Conservation (phyloP, 2,329 filamentous ascomycete species). For the Phialophora chinensis region DNA sequence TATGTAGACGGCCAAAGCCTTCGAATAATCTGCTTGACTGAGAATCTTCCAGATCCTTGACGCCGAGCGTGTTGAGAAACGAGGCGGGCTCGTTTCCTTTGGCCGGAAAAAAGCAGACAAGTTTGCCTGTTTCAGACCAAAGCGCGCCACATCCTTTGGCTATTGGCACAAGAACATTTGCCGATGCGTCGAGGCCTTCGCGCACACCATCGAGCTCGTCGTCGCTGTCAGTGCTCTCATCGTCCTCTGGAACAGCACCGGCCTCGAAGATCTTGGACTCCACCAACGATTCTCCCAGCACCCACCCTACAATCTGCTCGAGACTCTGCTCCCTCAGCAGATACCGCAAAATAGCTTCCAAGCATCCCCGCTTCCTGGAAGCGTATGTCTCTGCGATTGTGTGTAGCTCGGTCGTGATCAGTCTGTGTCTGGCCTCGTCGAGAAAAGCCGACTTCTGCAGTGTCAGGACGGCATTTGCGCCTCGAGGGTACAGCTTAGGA, state of each 20-base stretch:
- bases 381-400: conserved; percentile 63
- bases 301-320: conserved; percentile 61
- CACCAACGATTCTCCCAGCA: conserved; percentile 65
- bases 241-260: conserved; percentile 66
- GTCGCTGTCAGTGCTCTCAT: conserved; percentile 84
- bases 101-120: conserved; percentile 64
- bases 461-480: conserved; percentile 57
- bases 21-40: conserved; percentile 64
- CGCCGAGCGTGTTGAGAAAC: conserved; percentile 55
- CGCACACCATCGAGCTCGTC: conserved; percentile 42
- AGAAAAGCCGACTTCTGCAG: conserved; percentile 65
- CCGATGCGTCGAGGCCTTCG: conserved; percentile 45
- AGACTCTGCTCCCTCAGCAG: conserved; percentile 64
- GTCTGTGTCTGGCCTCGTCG: conserved; percentile 56
- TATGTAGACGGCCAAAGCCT: conserved; percentile 66
- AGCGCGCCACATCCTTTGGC: conserved; percentile 64
- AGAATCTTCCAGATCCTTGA: conserved; percentile 56
- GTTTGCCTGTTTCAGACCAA: conserved; percentile 63
- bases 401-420: conserved; percentile 58
- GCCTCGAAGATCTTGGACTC: conserved; percentile 52
- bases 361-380: conserved; percentile 59
- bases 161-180: conserved; percentile 69
- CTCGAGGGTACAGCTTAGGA: conserved; percentile 61
- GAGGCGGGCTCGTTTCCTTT: conserved; percentile 58
- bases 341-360: conserved; percentile 68